phyloP scores from a whole-genome alignment of 257 asterid genomes.

The Petunia axillaris region DNA sequence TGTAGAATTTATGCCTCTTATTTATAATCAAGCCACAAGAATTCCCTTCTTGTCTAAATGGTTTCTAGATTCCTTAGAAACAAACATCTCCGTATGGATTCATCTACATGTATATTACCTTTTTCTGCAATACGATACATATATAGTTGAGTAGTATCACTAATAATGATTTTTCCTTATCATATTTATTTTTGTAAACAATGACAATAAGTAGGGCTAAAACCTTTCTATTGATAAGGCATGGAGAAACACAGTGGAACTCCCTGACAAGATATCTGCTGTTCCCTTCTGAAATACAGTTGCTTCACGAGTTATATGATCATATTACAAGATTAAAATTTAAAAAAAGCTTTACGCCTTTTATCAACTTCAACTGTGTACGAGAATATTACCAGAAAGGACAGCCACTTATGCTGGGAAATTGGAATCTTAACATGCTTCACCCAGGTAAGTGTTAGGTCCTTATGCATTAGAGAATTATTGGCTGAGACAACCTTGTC shows the following conservation, averaged over 20 bases:
- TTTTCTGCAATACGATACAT: neutral
- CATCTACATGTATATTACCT: neutral
- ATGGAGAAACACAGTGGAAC: neutral
- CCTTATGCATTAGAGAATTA: neutral
- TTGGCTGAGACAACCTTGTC: conserved; percentile 9
- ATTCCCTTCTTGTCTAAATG: neutral
- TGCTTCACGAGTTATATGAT: neutral
- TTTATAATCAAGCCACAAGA: neutral
- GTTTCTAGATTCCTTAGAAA: neutral
- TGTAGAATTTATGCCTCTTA: neutral
- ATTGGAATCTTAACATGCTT: neutral
- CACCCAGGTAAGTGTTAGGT: neutral
- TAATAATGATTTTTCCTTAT: neutral
- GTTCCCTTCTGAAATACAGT: neutral
- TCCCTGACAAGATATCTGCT: neutral
- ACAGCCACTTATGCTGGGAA: neutral
- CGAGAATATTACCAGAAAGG: neutral
- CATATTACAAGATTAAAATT: neutral
- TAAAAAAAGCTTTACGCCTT: neutral
- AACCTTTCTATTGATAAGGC: neutral
- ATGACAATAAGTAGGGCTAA: neutral
- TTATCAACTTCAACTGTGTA: neutral
- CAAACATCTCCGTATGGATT: neutral
- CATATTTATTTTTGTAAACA: neutral
- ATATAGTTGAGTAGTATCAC: neutral